phyloP scores from a whole-genome alignment of 2,329 filamentous ascomycete genomes.

The Tothia fuscella region DNA sequence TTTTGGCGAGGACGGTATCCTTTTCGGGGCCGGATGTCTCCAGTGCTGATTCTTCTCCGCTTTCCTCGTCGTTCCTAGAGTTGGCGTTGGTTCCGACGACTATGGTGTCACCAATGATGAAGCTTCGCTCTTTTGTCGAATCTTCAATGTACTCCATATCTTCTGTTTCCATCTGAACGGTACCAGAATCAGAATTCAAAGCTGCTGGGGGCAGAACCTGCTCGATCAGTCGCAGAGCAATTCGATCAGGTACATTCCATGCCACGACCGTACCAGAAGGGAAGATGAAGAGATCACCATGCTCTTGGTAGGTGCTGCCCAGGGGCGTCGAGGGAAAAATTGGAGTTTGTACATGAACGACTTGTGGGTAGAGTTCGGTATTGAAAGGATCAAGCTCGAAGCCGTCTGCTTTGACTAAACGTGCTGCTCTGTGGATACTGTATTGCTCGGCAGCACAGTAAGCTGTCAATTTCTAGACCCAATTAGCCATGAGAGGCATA shows the following conservation, averaged over 20 bases:
- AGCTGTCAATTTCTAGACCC: conserved; percentile 43
- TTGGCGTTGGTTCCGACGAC: conserved; percentile 63
- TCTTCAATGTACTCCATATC: conserved; percentile 82
- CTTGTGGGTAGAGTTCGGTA: conserved; percentile 52
- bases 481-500: neutral
- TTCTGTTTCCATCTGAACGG: conserved; percentile 75
- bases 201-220: conserved; percentile 65
- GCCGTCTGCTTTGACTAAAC: conserved; percentile 45
- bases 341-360: conserved; percentile 45
- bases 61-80: neutral
- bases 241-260: conserved; percentile 72
- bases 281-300: conserved; percentile 81
- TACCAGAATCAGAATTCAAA: conserved; percentile 56
- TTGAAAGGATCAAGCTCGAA: conserved; percentile 50
- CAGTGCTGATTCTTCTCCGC: conserved; percentile 13
- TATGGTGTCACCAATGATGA: conserved; percentile 78
- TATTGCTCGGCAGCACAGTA: conserved; percentile 59
- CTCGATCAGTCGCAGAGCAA: conserved; percentile 58
- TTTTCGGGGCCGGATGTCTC: conserved; percentile 31
- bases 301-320: conserved; percentile 31
- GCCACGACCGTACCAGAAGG: conserved; percentile 87
- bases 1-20: conserved; percentile 71
- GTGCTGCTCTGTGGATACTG: conserved; percentile 44
- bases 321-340: conserved; percentile 17
- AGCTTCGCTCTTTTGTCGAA: conserved; percentile 56